phyloP scores from a whole-genome alignment of 2,329 filamentous ascomycete species.

The Cladosporium sphaerospermum region DNA sequence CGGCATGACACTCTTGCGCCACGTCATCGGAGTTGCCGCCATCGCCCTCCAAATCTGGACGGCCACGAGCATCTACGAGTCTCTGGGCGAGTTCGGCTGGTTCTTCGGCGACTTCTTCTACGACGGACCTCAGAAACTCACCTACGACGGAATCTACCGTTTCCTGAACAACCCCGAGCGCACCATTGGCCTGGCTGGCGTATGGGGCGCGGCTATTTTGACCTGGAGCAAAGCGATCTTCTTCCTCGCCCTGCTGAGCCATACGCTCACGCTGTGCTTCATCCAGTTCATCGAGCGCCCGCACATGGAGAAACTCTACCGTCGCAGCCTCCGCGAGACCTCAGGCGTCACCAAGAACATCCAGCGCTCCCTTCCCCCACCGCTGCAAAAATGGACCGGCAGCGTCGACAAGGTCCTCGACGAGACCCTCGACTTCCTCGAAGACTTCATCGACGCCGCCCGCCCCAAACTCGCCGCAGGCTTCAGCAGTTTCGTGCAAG shows the following conservation, averaged over 20 bases:
- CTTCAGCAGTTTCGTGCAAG: slow-evolving; percentile 78
- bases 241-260: slow-evolving; percentile 75
- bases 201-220: slow-evolving; percentile 92
- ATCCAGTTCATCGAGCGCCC: slow-evolving; percentile 91
- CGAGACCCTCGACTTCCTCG: slow-evolving; percentile 80
- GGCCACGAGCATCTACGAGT: slow-evolving; percentile 86
- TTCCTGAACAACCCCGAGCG: slow-evolving; percentile 97
- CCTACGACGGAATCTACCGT: slow-evolving; percentile 94
- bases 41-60: slow-evolving; percentile 91
- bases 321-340: slow-evolving; percentile 72
- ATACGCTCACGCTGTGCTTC: slow-evolving; percentile 78
- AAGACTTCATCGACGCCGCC: slow-evolving; percentile 81
- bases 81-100: slow-evolving; percentile 95
- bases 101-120: slow-evolving; percentile 99
- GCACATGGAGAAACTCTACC: slow-evolving; percentile 98
- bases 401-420: slow-evolving; percentile 83
- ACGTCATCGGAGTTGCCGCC: slow-evolving; percentile 74
- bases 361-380: slow-evolving; percentile 75
- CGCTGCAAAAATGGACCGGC: slow-evolving; percentile 75
- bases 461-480: slow-evolving; percentile 80
- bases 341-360: slow-evolving; percentile 90
- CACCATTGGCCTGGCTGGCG: slow-evolving; percentile 84
- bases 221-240: slow-evolving; percentile 85
- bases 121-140: slow-evolving; percentile 65
- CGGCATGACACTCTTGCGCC: slow-evolving; percentile 77